phyloP scores from a whole-genome alignment of 805 yeast genomes.

The Clavispora carvajalis region DNA sequence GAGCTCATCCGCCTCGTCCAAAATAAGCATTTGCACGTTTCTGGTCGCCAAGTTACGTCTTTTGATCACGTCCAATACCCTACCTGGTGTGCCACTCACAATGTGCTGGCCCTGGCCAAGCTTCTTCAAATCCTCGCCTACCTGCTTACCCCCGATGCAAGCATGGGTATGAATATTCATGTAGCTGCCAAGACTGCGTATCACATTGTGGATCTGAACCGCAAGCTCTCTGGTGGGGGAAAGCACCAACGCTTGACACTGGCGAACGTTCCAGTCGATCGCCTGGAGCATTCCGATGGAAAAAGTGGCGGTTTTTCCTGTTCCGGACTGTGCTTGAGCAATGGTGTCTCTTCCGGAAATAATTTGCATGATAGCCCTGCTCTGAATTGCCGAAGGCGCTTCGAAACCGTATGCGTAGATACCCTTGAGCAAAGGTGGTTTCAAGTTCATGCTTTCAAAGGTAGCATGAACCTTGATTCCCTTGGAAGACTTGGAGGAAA shows the following conservation, averaged over 20 bases:
- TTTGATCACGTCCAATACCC: slow-evolving; percentile 87
- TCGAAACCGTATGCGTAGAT: slow-evolving; percentile 91
- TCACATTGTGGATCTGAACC: slow-evolving; percentile 84
- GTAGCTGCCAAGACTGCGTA: slow-evolving; percentile 79
- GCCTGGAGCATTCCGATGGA: slow-evolving; percentile 89
- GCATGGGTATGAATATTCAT: slow-evolving; percentile 85
- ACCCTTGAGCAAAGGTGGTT: slow-evolving; percentile 41
- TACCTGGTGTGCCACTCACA: slow-evolving; percentile 96
- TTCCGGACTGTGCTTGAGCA: slow-evolving; percentile 99
- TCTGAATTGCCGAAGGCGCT: slow-evolving; percentile 95
- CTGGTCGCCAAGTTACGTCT: slow-evolving; percentile 72
- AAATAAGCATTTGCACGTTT: slow-evolving; percentile 76
- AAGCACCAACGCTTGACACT: slow-evolving; percentile 82
- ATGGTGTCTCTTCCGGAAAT: slow-evolving; percentile 91
- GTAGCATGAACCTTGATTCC: slow-evolving; percentile 50
- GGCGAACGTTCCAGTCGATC: slow-evolving; percentile 65
- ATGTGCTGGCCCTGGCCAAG: slow-evolving; percentile 80
- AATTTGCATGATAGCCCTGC: slow-evolving; percentile 93
- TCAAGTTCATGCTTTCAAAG: slow-evolving; percentile 37
- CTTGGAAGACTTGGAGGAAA: slow-evolving; percentile 45
- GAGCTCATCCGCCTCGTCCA: slow-evolving; percentile 97
- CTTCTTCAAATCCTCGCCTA: slow-evolving; percentile 73
- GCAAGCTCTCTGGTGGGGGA: slow-evolving; percentile 98
- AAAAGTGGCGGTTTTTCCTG: slow-evolving; percentile 98
- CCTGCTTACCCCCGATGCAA: slow-evolving; percentile 88